Evolutionary conservation across 2,329 filamentous ascomycete genomes (phyloP).

Genomic region (Phoma sp.): DNA sequence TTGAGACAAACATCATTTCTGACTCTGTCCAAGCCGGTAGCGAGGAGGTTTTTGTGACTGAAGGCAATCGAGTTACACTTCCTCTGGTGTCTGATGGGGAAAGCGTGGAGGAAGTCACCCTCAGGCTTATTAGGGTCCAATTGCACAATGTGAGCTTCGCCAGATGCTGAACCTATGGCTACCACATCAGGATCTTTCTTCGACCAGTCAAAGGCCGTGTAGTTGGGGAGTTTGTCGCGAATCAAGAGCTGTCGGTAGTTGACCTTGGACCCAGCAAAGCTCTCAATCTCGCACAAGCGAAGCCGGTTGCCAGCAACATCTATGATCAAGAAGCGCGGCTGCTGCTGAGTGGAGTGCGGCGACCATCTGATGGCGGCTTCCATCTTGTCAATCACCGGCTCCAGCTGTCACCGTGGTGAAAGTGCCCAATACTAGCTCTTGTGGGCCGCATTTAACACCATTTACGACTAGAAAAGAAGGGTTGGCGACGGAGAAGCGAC

Average conservation of each 20-base stretch:
- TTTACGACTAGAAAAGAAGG: background rate
- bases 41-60: slow-evolving; percentile 72
- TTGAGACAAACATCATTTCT: slow-evolving; percentile 83
- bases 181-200: slow-evolving; percentile 68
- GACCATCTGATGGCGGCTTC: slow-evolving; percentile 70
- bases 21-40: slow-evolving; percentile 80
- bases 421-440: slow-evolving; percentile 6
- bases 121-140: slow-evolving; percentile 67
- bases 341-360: slow-evolving; percentile 59
- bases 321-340: slow-evolving; percentile 66
- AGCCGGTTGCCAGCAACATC: slow-evolving; percentile 67
- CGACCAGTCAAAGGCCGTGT: slow-evolving; percentile 72
- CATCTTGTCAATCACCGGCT: slow-evolving; percentile 49
- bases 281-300: slow-evolving; percentile 61
- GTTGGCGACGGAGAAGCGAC: background rate
- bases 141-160: slow-evolving; percentile 75
- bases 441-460: slow-evolving; percentile 9
- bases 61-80: slow-evolving; percentile 84
- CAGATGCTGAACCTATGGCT: slow-evolving; percentile 76
- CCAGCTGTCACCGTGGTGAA: slow-evolving; percentile 1
- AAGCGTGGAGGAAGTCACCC: slow-evolving; percentile 61
- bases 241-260: slow-evolving; percentile 61
- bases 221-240: slow-evolving; percentile 63
- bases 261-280: slow-evolving; percentile 47
- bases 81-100: slow-evolving; percentile 75